Base-by-base conservation (phyloP, 169 alveolate species). In the Cryptosporidium ubiquitum region DNA sequence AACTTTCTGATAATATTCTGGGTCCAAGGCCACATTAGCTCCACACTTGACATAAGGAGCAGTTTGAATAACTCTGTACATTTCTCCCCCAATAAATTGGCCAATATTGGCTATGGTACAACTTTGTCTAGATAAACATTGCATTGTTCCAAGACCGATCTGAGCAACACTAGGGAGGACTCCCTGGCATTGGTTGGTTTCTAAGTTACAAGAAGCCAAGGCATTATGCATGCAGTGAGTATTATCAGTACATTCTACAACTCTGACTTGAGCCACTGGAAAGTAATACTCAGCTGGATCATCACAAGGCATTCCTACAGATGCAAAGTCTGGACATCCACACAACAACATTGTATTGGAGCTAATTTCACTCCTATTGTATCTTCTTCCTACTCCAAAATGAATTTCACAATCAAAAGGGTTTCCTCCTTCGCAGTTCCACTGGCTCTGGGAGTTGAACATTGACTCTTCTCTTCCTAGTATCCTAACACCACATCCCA, bases 11-110 rank as follows among this genome's bases (percentile, higher is more conserved):
- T 85, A 70, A 49, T 85, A 91, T 26, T 91, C 92, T 2, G 95
- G 95, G 74, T 91, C 93, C 51, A 92, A 70, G 9, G 94, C 95
- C 12, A 85, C 92, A 40, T 85, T 91, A 16, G 93, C 92, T 1
- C 95, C 95, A 64, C 95, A 92, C 51, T 69, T 84, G 66, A 85
- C 86, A 20, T 79, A 73, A 1, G 91, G 92, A 4, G 93, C 93
- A 26, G 92, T 86, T 23, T 91, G 95, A 4, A 92, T 84, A 55
- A 92, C 93, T 44, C 92, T 91, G 61, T 91, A 89, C 68, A 91
- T 91, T 47, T 92, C 93, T 7, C 85, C 89, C 4, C 89, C 89
- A 40, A 79, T 79, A 37, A 79, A 79, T 39, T 79, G 89, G 9
- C 89, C 89, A 3, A 79, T 79, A 18, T 79, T 79, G 6, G 89